Evolutionary conservation across 768 basidiomycete species (phyloP).

Genomic region (Boletus subparvulus): DNA sequence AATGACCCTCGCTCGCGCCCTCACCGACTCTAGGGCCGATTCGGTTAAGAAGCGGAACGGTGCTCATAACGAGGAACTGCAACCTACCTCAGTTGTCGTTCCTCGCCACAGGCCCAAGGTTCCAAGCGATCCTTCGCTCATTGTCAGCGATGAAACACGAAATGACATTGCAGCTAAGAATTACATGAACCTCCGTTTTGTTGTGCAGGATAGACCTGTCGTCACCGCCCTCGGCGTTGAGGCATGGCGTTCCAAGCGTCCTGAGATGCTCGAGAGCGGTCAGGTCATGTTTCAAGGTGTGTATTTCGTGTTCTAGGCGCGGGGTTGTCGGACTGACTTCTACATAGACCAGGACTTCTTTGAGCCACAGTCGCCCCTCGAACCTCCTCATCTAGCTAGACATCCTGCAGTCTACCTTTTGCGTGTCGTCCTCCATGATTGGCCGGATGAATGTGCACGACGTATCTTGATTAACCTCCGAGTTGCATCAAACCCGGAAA

Average conservation of each 20-base stretch:
- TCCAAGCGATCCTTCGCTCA: neutral
- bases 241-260: constrained; percentile 61
- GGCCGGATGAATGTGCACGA: constrained; percentile 60
- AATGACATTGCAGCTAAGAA: constrained; percentile 14
- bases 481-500: constrained; percentile 38
- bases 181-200: constrained; percentile 40
- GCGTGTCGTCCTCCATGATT: constrained; percentile 74
- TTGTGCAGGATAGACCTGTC: constrained; percentile 61
- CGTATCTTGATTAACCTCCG: constrained; percentile 48
- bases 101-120: neutral
- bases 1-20: constrained; percentile 42
- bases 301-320: neutral
- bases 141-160: neutral
- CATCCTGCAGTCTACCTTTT: constrained; percentile 66
- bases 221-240: constrained; percentile 53
- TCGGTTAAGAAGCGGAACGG: constrained; percentile 1
- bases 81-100: neutral
- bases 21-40: constrained; percentile 19
- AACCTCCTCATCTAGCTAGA: constrained; percentile 27
- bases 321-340: neutral
- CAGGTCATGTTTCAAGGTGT: constrained; percentile 53
- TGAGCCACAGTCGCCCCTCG: constrained; percentile 49
- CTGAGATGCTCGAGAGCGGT: constrained; percentile 54
- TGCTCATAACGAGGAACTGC: neutral
- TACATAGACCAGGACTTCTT: constrained; percentile 72